Conservation (phyloP, 148 eudicot genomes). For the Chenopodium quinoa region DNA sequence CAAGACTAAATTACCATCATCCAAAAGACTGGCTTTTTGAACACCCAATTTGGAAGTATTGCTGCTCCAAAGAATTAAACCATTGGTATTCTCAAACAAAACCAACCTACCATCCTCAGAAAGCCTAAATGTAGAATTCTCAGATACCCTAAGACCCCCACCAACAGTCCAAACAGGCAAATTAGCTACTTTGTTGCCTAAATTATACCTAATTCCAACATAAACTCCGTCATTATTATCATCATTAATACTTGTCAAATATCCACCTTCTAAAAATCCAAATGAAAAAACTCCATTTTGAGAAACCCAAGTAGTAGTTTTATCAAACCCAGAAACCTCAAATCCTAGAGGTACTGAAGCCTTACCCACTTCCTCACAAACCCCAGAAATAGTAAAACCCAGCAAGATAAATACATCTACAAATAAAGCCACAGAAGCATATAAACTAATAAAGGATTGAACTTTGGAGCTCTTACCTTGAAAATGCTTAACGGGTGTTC, state of each 20-base stretch:
- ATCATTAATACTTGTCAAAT: constrained; percentile 18
- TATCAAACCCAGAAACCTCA: constrained; percentile 46
- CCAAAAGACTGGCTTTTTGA: constrained; percentile 49
- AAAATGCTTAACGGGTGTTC: constrained; percentile 17
- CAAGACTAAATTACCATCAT: constrained; percentile 59
- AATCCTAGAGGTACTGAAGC: constrained; percentile 50
- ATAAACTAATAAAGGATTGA: constrained; percentile 13
- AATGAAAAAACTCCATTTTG: constrained; percentile 62
- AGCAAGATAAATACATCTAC: constrained; percentile 25
- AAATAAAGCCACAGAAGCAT: not conserved
- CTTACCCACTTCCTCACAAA: constrained; percentile 34
- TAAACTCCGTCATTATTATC: constrained; percentile 36
- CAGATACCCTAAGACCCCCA: constrained; percentile 56
- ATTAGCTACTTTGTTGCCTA: constrained; percentile 41
- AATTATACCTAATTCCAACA: constrained; percentile 57
- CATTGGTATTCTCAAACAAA: constrained; percentile 42
- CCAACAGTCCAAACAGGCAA: constrained; percentile 66
- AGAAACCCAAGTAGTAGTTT: constrained; percentile 43
- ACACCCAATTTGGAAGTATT: constrained; percentile 59
- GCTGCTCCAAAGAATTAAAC: constrained; percentile 51
- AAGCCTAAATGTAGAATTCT: constrained; percentile 50
- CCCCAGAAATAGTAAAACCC: constrained; percentile 39
- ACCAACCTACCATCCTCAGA: constrained; percentile 50
- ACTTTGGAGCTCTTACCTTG: constrained; percentile 40
- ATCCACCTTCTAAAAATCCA: constrained; percentile 43